Conservation (phyloP, 108 stramenopile genomes). For the Phaeodactylum tricornutum region DNA sequence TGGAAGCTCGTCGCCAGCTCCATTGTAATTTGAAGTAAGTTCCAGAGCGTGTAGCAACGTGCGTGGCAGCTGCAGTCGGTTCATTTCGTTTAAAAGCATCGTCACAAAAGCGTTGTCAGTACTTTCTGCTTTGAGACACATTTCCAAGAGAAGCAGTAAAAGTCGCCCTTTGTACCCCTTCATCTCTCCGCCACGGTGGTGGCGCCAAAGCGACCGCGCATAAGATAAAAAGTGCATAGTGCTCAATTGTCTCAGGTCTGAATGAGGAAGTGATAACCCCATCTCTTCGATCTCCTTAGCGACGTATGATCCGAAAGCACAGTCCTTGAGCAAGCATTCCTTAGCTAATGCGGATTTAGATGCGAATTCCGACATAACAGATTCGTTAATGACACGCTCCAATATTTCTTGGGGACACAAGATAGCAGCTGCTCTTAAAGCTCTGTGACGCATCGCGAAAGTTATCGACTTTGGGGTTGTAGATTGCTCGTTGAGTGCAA, state of each 20-base stretch:
- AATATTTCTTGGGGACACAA: conserved; percentile 72
- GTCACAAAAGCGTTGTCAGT: conserved; percentile 42
- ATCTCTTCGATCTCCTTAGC: conserved; percentile 84
- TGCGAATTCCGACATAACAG: conserved; percentile 9
- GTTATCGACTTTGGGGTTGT: conserved; percentile 33
- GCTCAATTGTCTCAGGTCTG: conserved; percentile 62
- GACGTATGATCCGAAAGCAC: conserved; percentile 62
- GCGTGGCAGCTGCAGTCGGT: conserved; percentile 36
- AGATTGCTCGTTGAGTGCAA: neutral
- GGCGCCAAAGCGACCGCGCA: conserved; percentile 71
- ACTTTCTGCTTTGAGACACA: conserved; percentile 40
- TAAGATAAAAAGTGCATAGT: conserved; percentile 73
- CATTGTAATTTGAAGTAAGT: too few relatives aligned
- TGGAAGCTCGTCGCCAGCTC: too few relatives aligned
- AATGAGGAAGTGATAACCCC: conserved; percentile 76
- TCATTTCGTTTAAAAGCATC: conserved; percentile 42
- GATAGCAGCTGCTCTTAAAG: conserved; percentile 61
- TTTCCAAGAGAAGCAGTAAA: conserved; percentile 59
- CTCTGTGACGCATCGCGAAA: conserved; percentile 82
- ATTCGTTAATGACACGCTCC: conserved; percentile 50
- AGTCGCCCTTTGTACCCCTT: conserved; percentile 53
- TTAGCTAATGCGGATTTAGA: conserved; percentile 8
- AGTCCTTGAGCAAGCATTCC: conserved; percentile 27
- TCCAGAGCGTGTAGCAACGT: conserved; percentile 58
- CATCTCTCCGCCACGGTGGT: conserved; percentile 33